A percentile compares a stretch with the other conserved stretches of the same genome.
These are phyloP conservation scores for Kodamaea jinghongensis DNA, from an alignment of 805 yeast genomes.

Conservation along the genomic window DNA sequence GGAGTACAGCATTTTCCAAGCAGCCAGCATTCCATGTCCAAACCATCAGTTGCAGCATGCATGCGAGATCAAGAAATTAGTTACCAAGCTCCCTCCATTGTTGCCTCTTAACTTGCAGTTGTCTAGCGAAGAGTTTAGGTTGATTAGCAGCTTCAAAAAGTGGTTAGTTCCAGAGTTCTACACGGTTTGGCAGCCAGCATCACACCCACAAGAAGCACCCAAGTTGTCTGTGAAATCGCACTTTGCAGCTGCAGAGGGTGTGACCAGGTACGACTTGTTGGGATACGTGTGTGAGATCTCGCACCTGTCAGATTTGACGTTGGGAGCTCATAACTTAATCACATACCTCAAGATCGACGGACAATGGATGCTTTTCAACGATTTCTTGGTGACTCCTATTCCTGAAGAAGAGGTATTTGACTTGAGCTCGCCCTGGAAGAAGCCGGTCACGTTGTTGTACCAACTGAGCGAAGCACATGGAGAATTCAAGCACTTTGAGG, in stretches of 20 bases:
- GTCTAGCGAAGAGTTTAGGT: slow-evolving; percentile 51
- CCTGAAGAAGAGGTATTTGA: slow-evolving; percentile 77
- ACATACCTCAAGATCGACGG: slow-evolving; percentile 52
- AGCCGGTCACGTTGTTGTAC: slow-evolving; percentile 70
- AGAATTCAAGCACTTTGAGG: slow-evolving; percentile 41
- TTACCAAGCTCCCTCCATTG: slow-evolving; percentile 61
- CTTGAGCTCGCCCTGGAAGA: slow-evolving; percentile 74
- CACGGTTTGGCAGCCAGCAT: slow-evolving; percentile 13
- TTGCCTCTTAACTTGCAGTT: slow-evolving; percentile 60
- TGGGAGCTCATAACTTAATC: slow-evolving; percentile 56
- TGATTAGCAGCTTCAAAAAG: slow-evolving; percentile 45
- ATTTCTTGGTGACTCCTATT: slow-evolving; percentile 78
- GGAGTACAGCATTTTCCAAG: slow-evolving; percentile 58
- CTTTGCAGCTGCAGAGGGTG: slow-evolving; percentile 19
- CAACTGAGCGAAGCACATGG: slow-evolving; percentile 49
- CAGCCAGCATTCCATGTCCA: slow-evolving; percentile 46
- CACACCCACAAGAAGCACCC: slow-evolving; percentile 3
- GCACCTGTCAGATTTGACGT: slow-evolving; percentile 36
- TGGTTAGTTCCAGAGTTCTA: slow-evolving; percentile 68
- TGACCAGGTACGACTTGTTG: slow-evolving; percentile 54
- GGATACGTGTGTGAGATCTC: slow-evolving; percentile 71
- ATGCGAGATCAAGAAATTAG: slow-evolving; percentile 51
- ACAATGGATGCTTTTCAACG: slow-evolving; percentile 85
- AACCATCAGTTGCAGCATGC: slow-evolving; percentile 41
- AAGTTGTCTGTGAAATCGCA: slow-evolving; percentile 3